These are phyloP conservation scores for Exophiala oligosperma DNA, from an alignment of 2,329 filamentous ascomycete species.

Conservation along the genomic window DNA sequence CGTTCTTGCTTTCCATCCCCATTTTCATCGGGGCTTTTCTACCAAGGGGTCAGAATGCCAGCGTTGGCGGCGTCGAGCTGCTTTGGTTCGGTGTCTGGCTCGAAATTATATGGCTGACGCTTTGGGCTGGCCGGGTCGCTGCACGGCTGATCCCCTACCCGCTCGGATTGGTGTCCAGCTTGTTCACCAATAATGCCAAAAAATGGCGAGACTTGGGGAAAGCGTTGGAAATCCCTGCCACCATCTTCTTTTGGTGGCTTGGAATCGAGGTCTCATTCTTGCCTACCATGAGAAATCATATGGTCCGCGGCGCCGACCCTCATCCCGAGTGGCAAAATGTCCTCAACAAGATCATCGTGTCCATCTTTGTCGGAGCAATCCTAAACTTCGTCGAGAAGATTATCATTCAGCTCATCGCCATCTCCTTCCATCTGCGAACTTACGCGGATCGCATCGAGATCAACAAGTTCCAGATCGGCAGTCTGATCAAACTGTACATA, in stretches of 20 bases:
- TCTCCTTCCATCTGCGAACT: slow-evolving; percentile 86
- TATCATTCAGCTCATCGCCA: slow-evolving; percentile 90
- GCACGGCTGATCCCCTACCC: slow-evolving; percentile 65
- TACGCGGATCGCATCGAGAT: slow-evolving; percentile 88
- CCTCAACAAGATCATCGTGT: slow-evolving; percentile 82
- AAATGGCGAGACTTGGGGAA: slow-evolving; percentile 91
- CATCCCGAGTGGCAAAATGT: slow-evolving; percentile 70
- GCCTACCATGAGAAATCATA: slow-evolving; percentile 73
- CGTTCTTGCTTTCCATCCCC: slow-evolving; percentile 65
- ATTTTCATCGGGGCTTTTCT: slow-evolving; percentile 64
- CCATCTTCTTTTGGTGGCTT: slow-evolving; percentile 89
- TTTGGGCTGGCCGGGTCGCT: slow-evolving; percentile 74
- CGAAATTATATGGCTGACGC: slow-evolving; percentile 85
- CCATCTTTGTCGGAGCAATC: slow-evolving; percentile 73
- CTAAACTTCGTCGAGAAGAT: slow-evolving; percentile 91
- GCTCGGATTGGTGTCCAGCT: slow-evolving; percentile 65
- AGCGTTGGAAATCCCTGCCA: slow-evolving; percentile 79
- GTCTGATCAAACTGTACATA: slow-evolving; percentile 63
- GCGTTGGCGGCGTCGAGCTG: slow-evolving; percentile 72
- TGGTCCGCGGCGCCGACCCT: slow-evolving; percentile 51
- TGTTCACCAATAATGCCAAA: slow-evolving; percentile 83
- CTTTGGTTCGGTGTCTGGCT: slow-evolving; percentile 96
- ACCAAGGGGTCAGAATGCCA: slow-evolving; percentile 54
- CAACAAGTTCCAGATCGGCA: slow-evolving; percentile 85
- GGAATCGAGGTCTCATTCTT: slow-evolving; percentile 82